These are phyloP conservation scores for Sarocladium strictum DNA, from an alignment of 2,329 filamentous ascomycete species.

Conservation along the genomic window DNA sequence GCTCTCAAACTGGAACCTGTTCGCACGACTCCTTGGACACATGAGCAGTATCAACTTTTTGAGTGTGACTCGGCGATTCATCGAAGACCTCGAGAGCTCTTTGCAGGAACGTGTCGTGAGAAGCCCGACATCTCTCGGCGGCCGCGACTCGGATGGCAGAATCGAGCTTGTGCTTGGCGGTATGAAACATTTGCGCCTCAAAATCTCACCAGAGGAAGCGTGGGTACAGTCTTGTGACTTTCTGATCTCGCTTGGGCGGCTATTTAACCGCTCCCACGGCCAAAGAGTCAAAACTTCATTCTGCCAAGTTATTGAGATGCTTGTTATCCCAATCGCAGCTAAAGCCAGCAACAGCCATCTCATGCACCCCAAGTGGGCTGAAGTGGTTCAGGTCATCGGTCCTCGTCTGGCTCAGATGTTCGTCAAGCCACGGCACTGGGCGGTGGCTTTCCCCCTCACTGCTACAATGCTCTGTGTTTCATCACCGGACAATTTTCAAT, in stretches of 20 bases:
- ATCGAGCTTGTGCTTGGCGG: conserved; percentile 83
- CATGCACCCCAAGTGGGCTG: conserved; percentile 75
- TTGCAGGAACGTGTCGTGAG: conserved; percentile 69
- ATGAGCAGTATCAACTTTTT: conserved; percentile 93
- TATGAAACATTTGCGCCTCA: conserved; percentile 84
- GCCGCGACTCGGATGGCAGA: conserved; percentile 68
- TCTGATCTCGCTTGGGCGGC: conserved; percentile 70
- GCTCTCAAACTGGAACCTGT: conserved; percentile 92
- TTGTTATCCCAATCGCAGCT: conserved; percentile 81
- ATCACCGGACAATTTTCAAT: conserved; percentile 72
- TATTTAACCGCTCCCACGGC: conserved; percentile 82
- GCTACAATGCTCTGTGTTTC: conserved; percentile 85
- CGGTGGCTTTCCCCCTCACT: conserved; percentile 79
- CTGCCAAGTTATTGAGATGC: conserved; percentile 81
- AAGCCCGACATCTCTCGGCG: conserved; percentile 48
- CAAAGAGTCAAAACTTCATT: conserved; percentile 90
- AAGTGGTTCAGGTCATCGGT: conserved; percentile 74
- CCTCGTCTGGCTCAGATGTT: conserved; percentile 79
- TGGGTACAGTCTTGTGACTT: conserved; percentile 91
- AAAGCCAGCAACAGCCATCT: conserved; percentile 71
- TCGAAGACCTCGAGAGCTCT: conserved; percentile 71
- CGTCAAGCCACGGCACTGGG: conserved; percentile 88
- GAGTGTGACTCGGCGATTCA: conserved; percentile 75
- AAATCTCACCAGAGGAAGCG: conserved; percentile 62
- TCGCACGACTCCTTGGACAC: conserved; percentile 85